A percentile compares a stretch with the other conserved stretches of the same genome.
phyloP scores from a whole-genome alignment of 2,329 filamentous ascomycete species.

The Cytospora leucostoma region DNA sequence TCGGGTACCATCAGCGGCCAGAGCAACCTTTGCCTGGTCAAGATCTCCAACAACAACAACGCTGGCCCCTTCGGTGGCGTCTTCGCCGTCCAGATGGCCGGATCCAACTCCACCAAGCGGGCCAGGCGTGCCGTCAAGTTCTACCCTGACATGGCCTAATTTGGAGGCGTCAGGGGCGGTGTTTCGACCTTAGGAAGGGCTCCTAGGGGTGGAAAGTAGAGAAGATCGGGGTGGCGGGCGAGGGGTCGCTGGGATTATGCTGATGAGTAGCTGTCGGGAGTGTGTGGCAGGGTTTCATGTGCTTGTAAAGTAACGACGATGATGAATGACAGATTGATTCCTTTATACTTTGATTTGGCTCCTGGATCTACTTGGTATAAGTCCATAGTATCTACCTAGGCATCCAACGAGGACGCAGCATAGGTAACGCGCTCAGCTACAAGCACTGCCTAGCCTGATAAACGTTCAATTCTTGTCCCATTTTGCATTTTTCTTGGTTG shows the following conservation, averaged over 20 bases:
- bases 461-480: too few relatives aligned
- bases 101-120: slow-evolving; percentile 3
- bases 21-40: slow-evolving; percentile 44
- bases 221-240: background rate
- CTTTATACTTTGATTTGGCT: too few relatives aligned
- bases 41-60: slow-evolving; percentile 44
- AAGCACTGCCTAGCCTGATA: too few relatives aligned
- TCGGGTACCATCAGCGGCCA: slow-evolving; percentile 38
- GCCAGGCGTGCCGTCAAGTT: background rate
- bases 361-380: too few relatives aligned
- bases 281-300: background rate
- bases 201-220: background rate
- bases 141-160: background rate
- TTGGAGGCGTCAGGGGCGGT: background rate
- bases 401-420: too few relatives aligned
- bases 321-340: background rate
- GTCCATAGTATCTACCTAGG: too few relatives aligned
- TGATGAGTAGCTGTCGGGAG: background rate
- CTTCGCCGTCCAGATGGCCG: slow-evolving; percentile 43
- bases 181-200: background rate
- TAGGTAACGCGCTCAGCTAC: too few relatives aligned
- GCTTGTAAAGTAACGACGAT: background rate
- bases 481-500: too few relatives aligned
- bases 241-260: background rate
- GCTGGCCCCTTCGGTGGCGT: slow-evolving; percentile 47